A percentile compares a stretch with the other conserved stretches of the same genome.
Evolutionary conservation across 208 protist genomes (phyloP).

Genomic region (Trypanosoma rangeli): DNA sequence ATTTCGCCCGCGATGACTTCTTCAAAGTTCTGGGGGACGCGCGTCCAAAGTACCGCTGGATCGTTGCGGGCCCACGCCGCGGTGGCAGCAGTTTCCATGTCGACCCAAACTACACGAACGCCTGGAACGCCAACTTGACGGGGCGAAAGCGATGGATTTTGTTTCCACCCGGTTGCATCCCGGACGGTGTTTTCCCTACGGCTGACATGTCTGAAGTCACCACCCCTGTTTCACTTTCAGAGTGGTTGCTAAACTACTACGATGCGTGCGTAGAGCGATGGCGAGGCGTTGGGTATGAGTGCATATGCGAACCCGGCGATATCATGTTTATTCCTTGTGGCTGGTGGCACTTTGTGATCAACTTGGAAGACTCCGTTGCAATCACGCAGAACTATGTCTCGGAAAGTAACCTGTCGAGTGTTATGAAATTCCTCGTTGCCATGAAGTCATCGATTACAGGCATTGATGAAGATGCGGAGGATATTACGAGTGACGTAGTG

Average conservation of each 20-base stretch:
- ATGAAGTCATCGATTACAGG: constrained; percentile 87
- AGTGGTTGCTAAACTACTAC: constrained; percentile 90
- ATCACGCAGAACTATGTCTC: constrained; percentile 93
- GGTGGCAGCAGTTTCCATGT: constrained; percentile 89
- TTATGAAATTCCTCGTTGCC: constrained; percentile 79
- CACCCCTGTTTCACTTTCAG: constrained; percentile 85
- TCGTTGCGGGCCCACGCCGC: constrained; percentile 82
- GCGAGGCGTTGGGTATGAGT: constrained; percentile 70
- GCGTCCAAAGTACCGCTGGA: constrained; percentile 88
- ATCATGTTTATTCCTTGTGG: constrained; percentile 90
- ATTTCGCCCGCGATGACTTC: constrained; percentile 85
- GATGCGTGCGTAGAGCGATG: constrained; percentile 70
- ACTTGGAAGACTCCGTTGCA: constrained; percentile 83
- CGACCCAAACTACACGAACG: constrained; percentile 87
- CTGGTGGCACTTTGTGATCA: constrained; percentile 92
- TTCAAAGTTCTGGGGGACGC: constrained; percentile 63
- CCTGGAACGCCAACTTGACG: constrained; percentile 89
- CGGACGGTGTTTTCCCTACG: constrained; percentile 76
- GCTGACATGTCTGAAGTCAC: constrained; percentile 83
- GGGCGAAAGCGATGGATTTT: constrained; percentile 89
- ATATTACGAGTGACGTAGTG: constrained; percentile 42
- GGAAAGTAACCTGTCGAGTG: constrained; percentile 61
- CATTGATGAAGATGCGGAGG: constrained; percentile 83
- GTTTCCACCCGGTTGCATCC: constrained; percentile 73
- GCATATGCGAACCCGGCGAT: constrained; percentile 84